phyloP scores from a whole-genome alignment of 257 asterid species.

The Asclepias syriaca region DNA sequence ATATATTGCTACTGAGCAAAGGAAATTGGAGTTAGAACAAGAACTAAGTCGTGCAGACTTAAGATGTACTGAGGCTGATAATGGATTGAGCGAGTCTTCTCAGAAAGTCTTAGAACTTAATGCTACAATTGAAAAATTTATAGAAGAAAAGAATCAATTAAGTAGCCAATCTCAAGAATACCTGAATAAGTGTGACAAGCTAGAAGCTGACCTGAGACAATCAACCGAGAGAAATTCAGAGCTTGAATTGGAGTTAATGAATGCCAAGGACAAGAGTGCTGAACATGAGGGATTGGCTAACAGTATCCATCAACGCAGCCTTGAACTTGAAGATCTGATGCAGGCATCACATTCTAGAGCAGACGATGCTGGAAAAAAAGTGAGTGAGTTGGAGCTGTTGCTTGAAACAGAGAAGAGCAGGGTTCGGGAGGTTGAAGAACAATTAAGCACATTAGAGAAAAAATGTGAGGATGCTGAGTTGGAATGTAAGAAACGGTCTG shows the following conservation, averaged over 20 bases:
- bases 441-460: constrained; percentile 46
- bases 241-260: constrained; percentile 67
- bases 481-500: constrained; percentile 38
- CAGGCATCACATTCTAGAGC: constrained; percentile 65
- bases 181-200: constrained; percentile 40
- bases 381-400: constrained; percentile 59
- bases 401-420: constrained; percentile 69
- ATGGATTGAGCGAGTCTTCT: constrained; percentile 46
- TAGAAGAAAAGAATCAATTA: constrained; percentile 51
- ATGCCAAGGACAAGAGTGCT: constrained; percentile 34
- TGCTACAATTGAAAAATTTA: constrained; percentile 38
- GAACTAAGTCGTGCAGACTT: constrained; percentile 48
- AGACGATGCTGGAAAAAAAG: constrained; percentile 50
- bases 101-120: constrained; percentile 48
- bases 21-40: constrained; percentile 59
- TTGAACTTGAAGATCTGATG: constrained; percentile 69
- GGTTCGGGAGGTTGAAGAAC: constrained; percentile 87
- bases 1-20: constrained; percentile 57
- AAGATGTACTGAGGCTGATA: constrained; percentile 51
- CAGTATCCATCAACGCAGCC: constrained; percentile 53
- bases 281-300: constrained; percentile 73
- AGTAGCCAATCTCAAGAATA: constrained; percentile 46
- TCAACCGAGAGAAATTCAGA: constrained; percentile 46
- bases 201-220: constrained; percentile 48
- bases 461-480: constrained; percentile 44